Conservation (phyloP, 495 filamentous ascomycete genomes). For the Penicillium herquei region DNA sequence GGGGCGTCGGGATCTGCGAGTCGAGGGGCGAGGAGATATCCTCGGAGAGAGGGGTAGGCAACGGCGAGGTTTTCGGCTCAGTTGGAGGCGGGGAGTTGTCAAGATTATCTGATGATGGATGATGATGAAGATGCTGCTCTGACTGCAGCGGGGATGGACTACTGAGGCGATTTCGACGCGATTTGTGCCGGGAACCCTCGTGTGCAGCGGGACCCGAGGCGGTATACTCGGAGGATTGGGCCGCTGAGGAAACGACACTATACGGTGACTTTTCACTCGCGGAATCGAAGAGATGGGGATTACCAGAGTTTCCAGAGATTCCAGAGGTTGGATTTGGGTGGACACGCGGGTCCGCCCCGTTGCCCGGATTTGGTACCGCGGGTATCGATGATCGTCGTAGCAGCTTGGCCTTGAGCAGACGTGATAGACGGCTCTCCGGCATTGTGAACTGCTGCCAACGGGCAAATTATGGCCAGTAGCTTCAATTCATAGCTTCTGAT, state of each 20-base stretch:
- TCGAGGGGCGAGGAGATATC: conserved; percentile 20
- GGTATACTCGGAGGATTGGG: conserved; percentile 14
- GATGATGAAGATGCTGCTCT: conserved; percentile 10
- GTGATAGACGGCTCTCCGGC: conserved; percentile 34
- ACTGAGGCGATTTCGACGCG: conserved; percentile 1
- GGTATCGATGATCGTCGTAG: conserved; percentile 40
- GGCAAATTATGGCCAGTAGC: neutral
- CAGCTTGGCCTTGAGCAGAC: conserved; percentile 39
- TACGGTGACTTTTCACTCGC: conserved; percentile 25
- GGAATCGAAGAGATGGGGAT: conserved; percentile 20
- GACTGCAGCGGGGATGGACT: conserved; percentile 5
- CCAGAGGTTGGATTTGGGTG: conserved; percentile 22
- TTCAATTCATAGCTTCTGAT: conserved; percentile 9
- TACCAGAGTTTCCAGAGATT: conserved; percentile 20
- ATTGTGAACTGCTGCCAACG: conserved; percentile 23
- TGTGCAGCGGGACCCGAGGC: conserved; percentile 5
- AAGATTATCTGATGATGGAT: conserved; percentile 5
- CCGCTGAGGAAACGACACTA: conserved; percentile 23
- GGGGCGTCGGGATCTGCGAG: conserved; percentile 23
- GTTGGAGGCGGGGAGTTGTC: conserved; percentile 15
- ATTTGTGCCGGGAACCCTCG: conserved; percentile 10
- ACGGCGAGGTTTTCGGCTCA: conserved; percentile 15
- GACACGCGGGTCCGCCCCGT: conserved; percentile 30
- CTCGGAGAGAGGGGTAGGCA: conserved; percentile 25
- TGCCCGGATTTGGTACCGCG: conserved; percentile 27